Conservation (phyloP, 257 asterid genomes). For the Cruciata laevipes region DNA sequence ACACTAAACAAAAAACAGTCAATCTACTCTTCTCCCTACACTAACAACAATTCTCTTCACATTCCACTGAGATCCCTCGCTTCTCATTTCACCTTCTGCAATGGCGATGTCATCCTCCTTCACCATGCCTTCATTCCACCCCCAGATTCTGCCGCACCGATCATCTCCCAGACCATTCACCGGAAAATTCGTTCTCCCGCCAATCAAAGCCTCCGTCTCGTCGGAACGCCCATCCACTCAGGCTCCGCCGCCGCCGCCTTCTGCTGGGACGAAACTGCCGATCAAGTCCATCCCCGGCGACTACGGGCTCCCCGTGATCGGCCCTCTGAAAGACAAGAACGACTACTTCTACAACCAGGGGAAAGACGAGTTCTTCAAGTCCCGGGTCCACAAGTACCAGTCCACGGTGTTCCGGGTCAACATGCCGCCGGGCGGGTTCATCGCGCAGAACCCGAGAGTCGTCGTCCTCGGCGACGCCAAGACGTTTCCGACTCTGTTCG, state of each 20-base stretch:
- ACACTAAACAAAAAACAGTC: neutral
- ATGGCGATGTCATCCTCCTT: constrained; percentile 37
- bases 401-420: constrained; percentile 74
- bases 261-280: constrained; percentile 25
- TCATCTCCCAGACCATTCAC: constrained; percentile 3
- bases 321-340: constrained; percentile 70
- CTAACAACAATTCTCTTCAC: neutral
- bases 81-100: neutral
- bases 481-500: constrained; percentile 67
- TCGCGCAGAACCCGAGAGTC: constrained; percentile 62
- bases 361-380: constrained; percentile 57
- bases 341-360: constrained; percentile 86
- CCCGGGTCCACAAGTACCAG: constrained; percentile 49
- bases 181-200: neutral
- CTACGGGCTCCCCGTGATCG: constrained; percentile 56
- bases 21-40: neutral
- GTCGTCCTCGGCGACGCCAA: constrained; percentile 75
- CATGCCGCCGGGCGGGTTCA: constrained; percentile 92
- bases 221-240: constrained; percentile 29
- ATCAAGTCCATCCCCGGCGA: constrained; percentile 60
- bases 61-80: neutral
- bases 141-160: constrained; percentile 17
- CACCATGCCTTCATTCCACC: constrained; percentile 26
- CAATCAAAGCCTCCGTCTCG: constrained; percentile 32
- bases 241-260: constrained; percentile 1